Evolutionary conservation across 352 stramenopile genomes (phyloP).

Genomic region (Phytopythium chamaehyphon): DNA sequence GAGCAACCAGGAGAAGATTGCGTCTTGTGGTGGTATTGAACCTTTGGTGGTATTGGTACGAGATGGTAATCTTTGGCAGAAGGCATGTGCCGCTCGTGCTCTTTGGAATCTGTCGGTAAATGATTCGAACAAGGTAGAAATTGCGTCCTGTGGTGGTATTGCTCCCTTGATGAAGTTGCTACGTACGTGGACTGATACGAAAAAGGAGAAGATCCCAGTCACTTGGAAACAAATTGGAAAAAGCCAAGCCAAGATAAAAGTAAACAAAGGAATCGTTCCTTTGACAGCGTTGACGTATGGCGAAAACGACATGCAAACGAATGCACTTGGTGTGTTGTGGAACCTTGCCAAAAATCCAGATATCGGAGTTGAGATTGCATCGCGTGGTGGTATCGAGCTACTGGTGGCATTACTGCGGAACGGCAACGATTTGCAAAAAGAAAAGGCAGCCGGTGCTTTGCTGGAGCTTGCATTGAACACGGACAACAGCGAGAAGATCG

Average conservation of each 20-base stretch:
- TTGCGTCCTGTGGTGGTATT: too few relatives aligned
- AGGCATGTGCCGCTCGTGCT: background rate
- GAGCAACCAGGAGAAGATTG: too few relatives aligned
- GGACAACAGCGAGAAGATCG: slow-evolving; percentile 3
- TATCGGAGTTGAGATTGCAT: background rate
- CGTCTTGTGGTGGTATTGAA: background rate
- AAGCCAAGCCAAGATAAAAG: too few relatives aligned
- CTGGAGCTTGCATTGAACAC: background rate
- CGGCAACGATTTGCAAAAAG: slow-evolving; percentile 1
- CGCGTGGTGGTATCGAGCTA: background rate
- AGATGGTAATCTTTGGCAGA: background rate
- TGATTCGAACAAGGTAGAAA: too few relatives aligned
- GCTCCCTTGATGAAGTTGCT: too few relatives aligned
- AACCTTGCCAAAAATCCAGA: too few relatives aligned
- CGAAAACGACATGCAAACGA: background rate
- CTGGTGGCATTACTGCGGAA: background rate
- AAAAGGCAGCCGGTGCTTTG: slow-evolving; percentile 1
- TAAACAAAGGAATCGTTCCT: too few relatives aligned
- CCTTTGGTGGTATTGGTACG: slow-evolving; percentile 1
- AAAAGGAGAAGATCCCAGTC: too few relatives aligned
- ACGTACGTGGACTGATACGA: too few relatives aligned
- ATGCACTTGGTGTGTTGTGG: background rate
- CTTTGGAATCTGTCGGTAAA: background rate
- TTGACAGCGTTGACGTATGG: background rate
- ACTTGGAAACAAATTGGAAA: too few relatives aligned